A percentile compares a stretch with the other conserved stretches of the same genome.
Evolutionary conservation across 352 stramenopile genomes (phyloP).

Genomic region (Pythium plurisporium): DNA sequence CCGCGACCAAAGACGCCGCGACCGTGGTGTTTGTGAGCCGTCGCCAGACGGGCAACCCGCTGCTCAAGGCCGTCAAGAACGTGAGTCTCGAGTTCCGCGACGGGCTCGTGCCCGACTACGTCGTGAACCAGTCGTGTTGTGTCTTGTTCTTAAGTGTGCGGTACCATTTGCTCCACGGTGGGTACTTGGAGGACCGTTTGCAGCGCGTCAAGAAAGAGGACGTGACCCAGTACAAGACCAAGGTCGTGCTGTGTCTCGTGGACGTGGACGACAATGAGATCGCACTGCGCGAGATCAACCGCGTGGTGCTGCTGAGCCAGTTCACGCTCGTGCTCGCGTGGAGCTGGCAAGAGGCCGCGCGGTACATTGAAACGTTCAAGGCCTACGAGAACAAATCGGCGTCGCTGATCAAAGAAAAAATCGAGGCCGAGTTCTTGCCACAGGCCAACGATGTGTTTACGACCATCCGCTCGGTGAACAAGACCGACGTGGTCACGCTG

Average conservation of each 20-base stretch:
- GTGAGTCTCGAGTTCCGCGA: slow-evolving; percentile 89
- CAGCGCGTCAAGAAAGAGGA: slow-evolving; percentile 83
- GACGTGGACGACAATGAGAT: slow-evolving; percentile 95
- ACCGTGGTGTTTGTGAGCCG: slow-evolving; percentile 69
- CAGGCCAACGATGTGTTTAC: slow-evolving; percentile 91
- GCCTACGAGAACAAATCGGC: slow-evolving; percentile 94
- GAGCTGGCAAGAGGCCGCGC: slow-evolving; percentile 91
- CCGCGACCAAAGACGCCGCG: slow-evolving; percentile 35
- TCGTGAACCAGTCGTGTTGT: slow-evolving; percentile 87
- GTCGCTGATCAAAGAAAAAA: slow-evolving; percentile 92
- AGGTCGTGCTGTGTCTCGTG: slow-evolving; percentile 93
- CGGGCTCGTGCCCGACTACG: slow-evolving; percentile 93
- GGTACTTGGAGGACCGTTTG: slow-evolving; percentile 91
- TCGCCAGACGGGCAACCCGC: slow-evolving; percentile 91
- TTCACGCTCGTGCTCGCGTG: slow-evolving; percentile 94
- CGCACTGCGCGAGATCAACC: slow-evolving; percentile 91
- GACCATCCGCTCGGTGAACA: slow-evolving; percentile 91
- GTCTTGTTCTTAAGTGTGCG: slow-evolving; percentile 90
- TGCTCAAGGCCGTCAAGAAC: slow-evolving; percentile 92
- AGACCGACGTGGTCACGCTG: slow-evolving; percentile 93
- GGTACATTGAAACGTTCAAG: slow-evolving; percentile 97
- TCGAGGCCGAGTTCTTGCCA: slow-evolving; percentile 87
- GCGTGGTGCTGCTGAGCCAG: slow-evolving; percentile 85
- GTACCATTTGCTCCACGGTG: slow-evolving; percentile 85
- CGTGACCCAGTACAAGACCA: slow-evolving; percentile 69